Evolutionary conservation across 345 rosid species (phyloP), one percentile per base, ranked within the genome.

Genomic region (Populus pruinosa): DNA sequence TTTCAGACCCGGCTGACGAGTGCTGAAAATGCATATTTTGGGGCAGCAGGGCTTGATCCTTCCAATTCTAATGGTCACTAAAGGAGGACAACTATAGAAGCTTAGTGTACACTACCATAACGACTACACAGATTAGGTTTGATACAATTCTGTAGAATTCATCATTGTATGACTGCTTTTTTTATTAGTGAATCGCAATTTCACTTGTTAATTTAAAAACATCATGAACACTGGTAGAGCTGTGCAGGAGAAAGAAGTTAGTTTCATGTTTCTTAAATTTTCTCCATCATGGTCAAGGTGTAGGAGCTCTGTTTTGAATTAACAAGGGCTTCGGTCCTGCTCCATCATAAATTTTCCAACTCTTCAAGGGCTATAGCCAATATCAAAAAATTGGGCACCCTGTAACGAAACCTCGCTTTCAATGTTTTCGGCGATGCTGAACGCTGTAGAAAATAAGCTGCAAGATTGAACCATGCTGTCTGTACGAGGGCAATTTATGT

Each of bases 21-120:
- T 14, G 93, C 99, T 17, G 99, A 96, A 73, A 82, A 79, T 33
- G 85, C 83, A 56, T 93, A 95, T 85, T 86, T 80, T 27, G 82
- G 79, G 78, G 69, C 85, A 44, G 72, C 77, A 4, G 87, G 78
- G 41, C 67, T 76, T 63, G 79, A 74, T 53, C 69, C 85, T 50
- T 65, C 88, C 62, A 88, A 87, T 77, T 80, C 85, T 47, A 77
- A 87, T n/a, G 78, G 83, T 31, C 71, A 50, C 71, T 86, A 85
- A 78, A 71, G 77, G 62, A 82, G 67, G 14, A 56, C 35, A 39
- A 41, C 31, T 5, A 33, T 36, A 78, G 75, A 69, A 59, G 62
- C 64, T 76, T 66, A 76, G 74, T 64, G 71, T 77, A 83, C 71
- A 82, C 83, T 71, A 71, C 49, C 64, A 18, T 18, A 36, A n/a